Percentiles rank a stretch among this genome's conserved stretches.
These are phyloP conservation scores for Magnolia sinica DNA, from an alignment of 164 flowering plant species.

Conservation along the genomic window DNA sequence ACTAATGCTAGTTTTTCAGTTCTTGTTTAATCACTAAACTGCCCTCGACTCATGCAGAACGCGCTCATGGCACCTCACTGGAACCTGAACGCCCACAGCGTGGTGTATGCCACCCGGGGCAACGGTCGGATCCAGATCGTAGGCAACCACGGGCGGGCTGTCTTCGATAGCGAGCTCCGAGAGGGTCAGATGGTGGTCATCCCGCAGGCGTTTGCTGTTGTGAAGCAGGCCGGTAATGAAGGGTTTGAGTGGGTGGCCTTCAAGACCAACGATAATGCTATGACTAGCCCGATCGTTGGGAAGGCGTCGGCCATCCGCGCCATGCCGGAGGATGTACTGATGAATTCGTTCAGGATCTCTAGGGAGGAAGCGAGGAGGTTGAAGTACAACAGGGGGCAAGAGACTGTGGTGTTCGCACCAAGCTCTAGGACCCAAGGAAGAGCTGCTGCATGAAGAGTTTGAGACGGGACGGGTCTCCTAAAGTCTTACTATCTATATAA, in stretches of 20 bases:
- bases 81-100: slow-evolving; percentile 49
- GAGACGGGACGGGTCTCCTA: no score
- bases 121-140: slow-evolving; percentile 49
- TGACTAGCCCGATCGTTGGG: slow-evolving; percentile 45
- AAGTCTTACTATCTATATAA: no score
- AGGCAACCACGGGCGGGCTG: slow-evolving; percentile 28
- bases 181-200: slow-evolving; percentile 44
- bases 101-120: slow-evolving; percentile 50
- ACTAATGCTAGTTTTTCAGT: background rate
- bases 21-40: background rate
- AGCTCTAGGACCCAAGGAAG: slow-evolving; percentile 1
- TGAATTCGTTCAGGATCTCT: slow-evolving; percentile 23
- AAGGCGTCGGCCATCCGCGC: slow-evolving; percentile 37
- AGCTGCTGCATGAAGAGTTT: background rate
- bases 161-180: slow-evolving; percentile 39
- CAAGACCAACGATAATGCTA: slow-evolving; percentile 52
- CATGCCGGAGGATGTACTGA: slow-evolving; percentile 27
- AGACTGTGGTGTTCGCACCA: slow-evolving; percentile 28
- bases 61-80: slow-evolving; percentile 54
- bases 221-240: slow-evolving; percentile 35
- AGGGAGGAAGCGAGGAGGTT: slow-evolving; percentile 39
- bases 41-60: slow-evolving; percentile 30
- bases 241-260: slow-evolving; percentile 52
- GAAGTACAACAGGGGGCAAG: slow-evolving; percentile 35
- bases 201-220: slow-evolving; percentile 47